Base-by-base conservation (phyloP, 345 rosid genomes). In the Arabidopsis thaliana region DNA sequence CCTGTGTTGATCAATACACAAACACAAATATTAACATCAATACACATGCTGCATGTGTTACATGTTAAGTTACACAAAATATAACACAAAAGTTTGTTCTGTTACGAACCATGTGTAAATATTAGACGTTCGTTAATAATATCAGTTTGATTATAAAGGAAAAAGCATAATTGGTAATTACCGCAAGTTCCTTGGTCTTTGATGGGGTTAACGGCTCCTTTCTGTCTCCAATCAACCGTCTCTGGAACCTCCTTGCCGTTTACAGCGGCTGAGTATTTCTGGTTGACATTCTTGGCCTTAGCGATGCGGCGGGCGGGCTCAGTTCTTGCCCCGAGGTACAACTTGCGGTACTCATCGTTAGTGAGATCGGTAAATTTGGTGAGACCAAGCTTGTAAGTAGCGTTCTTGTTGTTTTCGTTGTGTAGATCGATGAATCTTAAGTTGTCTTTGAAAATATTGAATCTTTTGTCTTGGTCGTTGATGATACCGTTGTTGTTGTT, bases 161-260 rank as follows among this genome's bases (percentile, higher is more conserved):
- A 25, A 36, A 7, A 25, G 56, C 32, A 69, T 8, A 48, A 36
- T 52, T 11, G 16, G 28, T 69, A 25, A 38, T 42, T 73, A 91
- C 98, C 98, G 55, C 98, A 88, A 59, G 70, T 25, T 25, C 97
- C 96, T 82, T 94, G 97, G 53, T 94, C 92, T 83, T 94, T 94
- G 80, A 94, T 80, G 3, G 79, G 80, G 64, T 40, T 83, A 32
- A 94, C 98, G 10, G 96, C 96, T 14, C 97, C 98, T 20, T 36
- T 61, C 69, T 67, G 34, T 77, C 97, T 88, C 98, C 97, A 94
- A 73, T 94, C 98, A 36, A 94, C 82, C 6, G 84, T 74, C 16
- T 84, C 90, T 72, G 96, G 97, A 57, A 90, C 71, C 48, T 50
- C 44, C 13, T 85, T 89, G 1, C 78, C 86, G 58, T 81, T 76